A percentile compares a stretch with the other conserved stretches of the same genome.
These are phyloP conservation scores for Trypanosoma melophagium DNA, from an alignment of 208 protist genomes.

Conservation along the genomic window DNA sequence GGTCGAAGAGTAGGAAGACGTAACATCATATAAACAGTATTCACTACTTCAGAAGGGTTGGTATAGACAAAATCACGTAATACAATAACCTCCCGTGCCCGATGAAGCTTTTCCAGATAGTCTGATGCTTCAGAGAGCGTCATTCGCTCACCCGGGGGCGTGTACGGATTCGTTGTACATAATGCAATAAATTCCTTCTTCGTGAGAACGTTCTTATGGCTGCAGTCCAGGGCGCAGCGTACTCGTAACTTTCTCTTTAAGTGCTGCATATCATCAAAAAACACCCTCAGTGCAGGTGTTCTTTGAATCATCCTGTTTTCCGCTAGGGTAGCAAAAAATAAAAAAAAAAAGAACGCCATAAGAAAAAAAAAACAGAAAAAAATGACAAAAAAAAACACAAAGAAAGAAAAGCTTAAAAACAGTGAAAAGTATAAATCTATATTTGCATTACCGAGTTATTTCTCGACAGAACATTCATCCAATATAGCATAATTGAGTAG, in stretches of 20 bases:
- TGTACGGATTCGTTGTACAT: slow-evolving; percentile 34
- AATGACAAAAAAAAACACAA: background rate
- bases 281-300: background rate
- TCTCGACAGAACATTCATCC: too few species aligned
- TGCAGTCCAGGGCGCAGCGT: slow-evolving; percentile 28
- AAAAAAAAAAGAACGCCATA: background rate
- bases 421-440: background rate
- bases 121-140: slow-evolving; percentile 38
- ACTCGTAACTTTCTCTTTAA: slow-evolving; percentile 22
- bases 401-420: slow-evolving; percentile 5
- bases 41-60: slow-evolving; percentile 41
- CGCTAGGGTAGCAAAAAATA: background rate
- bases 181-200: slow-evolving; percentile 40
- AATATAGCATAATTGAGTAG: too few species aligned
- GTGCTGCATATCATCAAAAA: slow-evolving; percentile 1
- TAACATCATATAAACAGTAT: slow-evolving; percentile 53
- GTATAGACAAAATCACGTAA: slow-evolving; percentile 40
- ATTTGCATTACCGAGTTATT: too few species aligned
- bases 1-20: slow-evolving; percentile 44
- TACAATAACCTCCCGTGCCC: slow-evolving; percentile 33
- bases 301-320: slow-evolving; percentile 3
- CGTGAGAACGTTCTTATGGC: slow-evolving; percentile 18
- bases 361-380: background rate
- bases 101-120: slow-evolving; percentile 42
- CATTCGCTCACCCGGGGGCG: slow-evolving; percentile 45